A percentile compares a stretch with the other conserved stretches of the same genome.
phyloP scores from a whole-genome alignment of 1,284 basidiomycete genomes.

The Hymenochaete sp. region DNA sequence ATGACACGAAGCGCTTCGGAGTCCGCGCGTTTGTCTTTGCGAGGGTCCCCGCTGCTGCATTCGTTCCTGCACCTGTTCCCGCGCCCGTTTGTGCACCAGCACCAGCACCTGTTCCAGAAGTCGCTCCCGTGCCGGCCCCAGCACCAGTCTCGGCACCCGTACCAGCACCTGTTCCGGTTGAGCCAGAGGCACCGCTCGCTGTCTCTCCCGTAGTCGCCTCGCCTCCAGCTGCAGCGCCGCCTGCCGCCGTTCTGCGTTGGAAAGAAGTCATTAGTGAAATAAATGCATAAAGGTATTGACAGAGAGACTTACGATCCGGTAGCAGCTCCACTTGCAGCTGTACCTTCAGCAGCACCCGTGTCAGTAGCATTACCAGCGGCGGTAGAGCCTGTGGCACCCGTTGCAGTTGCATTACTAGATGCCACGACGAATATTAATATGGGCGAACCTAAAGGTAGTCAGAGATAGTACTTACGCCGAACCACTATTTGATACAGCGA shows the following conservation, averaged over 20 bases:
- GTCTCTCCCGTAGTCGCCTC: no score
- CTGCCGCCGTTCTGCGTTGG: not conserved
- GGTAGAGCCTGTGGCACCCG: not conserved
- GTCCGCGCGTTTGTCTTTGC: conserved; percentile 6
- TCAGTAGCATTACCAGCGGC: conserved; percentile 1
- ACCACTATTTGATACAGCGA: conserved; percentile 18
- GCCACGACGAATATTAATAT: not conserved
- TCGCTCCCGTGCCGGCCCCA: not conserved
- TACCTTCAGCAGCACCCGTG: not conserved
- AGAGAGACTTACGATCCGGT: not conserved
- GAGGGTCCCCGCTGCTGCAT: not conserved
- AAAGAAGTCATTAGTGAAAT: not conserved
- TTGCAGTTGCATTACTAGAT: not conserved
- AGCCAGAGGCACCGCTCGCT: not conserved
- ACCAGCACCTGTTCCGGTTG: not conserved
- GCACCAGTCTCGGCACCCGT: not conserved
- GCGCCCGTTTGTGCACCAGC: not conserved
- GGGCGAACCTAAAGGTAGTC: not conserved
- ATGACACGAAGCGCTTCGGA: conserved; percentile 12
- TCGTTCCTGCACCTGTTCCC: not conserved
- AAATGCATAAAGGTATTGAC: not conserved
- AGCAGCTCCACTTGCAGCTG: not conserved
- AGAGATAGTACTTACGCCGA: not conserved
- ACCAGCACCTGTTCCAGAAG: not conserved
- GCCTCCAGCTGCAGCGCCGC: no score